A percentile compares a stretch with the other conserved stretches of the same genome.
Conservation (phyloP, 2,329 filamentous ascomycete genomes). For the Penicillium brevicompactum region DNA sequence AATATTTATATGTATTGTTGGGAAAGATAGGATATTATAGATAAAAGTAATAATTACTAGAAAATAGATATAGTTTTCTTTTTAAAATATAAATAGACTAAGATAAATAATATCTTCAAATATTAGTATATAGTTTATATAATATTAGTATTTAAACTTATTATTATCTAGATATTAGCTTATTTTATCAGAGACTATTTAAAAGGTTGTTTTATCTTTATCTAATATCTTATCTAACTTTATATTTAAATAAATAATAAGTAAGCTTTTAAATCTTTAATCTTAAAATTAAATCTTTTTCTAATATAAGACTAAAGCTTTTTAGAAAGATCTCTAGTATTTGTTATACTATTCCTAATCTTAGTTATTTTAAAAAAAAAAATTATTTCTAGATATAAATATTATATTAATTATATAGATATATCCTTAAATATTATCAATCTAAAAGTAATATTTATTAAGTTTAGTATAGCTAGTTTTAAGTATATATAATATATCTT, state of each 20-base stretch:
- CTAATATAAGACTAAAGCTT: no score
- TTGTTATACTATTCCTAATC: no score
- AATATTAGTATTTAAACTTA: not conserved
- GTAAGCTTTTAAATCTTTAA: no score
- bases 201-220: no score
- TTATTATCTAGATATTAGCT: not conserved
- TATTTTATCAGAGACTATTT: no score
- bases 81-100: not conserved
- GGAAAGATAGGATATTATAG: not conserved
- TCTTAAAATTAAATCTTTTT: no score
- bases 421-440: not conserved
- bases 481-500: not conserved
- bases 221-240: no score
- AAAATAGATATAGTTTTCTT: not conserved
- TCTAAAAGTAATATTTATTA: not conserved
- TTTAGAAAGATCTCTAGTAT: not conserved
- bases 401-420: conserved; percentile 7
- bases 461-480: not conserved
- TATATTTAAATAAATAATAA: no score
- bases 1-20: not conserved
- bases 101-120: no score
- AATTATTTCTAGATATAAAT: not conserved
- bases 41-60: not conserved
- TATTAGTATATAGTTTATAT: no score
- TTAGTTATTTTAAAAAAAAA: conserved; percentile 3